Percentiles rank a stretch among this genome's conserved stretches.
phyloP scores from a whole-genome alignment of 2,329 filamentous ascomycete genomes.

The Aureobasidium uvarum region DNA sequence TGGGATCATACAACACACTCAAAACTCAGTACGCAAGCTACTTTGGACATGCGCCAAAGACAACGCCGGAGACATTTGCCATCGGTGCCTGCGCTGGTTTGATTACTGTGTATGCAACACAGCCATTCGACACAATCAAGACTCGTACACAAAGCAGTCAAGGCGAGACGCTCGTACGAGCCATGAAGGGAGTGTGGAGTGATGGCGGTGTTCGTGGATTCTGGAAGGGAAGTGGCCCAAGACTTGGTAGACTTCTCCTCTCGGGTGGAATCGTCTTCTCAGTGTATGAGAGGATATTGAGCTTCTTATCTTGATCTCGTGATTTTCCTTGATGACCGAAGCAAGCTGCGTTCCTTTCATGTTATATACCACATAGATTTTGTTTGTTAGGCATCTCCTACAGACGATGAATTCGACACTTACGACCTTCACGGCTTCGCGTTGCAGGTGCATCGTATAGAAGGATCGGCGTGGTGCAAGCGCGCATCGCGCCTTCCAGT shows the following conservation, averaged over 20 bases:
- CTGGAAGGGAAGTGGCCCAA: slow-evolving; percentile 88
- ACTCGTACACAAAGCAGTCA: slow-evolving; percentile 41
- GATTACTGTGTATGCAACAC: slow-evolving; percentile 44
- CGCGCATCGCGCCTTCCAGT: no score
- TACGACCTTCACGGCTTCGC: neutral
- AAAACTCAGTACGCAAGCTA: slow-evolving; percentile 38
- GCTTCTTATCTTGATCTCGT: neutral
- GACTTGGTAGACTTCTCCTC: slow-evolving; percentile 78
- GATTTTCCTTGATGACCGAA: neutral
- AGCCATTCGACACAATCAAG: slow-evolving; percentile 48
- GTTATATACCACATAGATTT: neutral
- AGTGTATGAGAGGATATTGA: slow-evolving; percentile 57
- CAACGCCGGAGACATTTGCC: slow-evolving; percentile 33
- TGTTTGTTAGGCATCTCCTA: neutral
- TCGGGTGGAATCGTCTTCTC: slow-evolving; percentile 98
- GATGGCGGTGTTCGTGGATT: slow-evolving; percentile 87
- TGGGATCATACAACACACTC: slow-evolving; percentile 52
- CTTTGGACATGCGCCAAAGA: slow-evolving; percentile 33
- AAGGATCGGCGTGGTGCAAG: no score
- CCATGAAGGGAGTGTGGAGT: slow-evolving; percentile 40
- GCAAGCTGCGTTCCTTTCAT: no score
- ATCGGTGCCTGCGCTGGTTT: slow-evolving; percentile 36
- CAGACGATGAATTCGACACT: neutral
- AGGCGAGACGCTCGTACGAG: slow-evolving; percentile 34
- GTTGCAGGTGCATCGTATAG: no score